phyloP scores from a whole-genome alignment of 345 rosid genomes.

The Trapa incisa region DNA sequence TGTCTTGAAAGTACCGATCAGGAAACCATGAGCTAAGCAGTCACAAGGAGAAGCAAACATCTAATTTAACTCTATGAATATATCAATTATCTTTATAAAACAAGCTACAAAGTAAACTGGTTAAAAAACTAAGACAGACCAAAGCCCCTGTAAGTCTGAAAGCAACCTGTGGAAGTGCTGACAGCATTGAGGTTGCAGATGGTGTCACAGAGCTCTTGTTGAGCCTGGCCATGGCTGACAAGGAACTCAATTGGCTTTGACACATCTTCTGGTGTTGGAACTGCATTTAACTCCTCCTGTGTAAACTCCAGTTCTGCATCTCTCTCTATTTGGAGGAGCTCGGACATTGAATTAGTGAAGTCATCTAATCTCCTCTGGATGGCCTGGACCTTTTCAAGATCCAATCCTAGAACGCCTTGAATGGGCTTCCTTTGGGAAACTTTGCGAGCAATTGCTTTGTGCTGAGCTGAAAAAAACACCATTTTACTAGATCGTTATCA shows the following conservation, averaged over 20 bases:
- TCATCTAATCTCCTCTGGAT: slow-evolving; percentile 72
- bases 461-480: slow-evolving; percentile 54
- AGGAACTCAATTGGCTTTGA: slow-evolving; percentile 81
- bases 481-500: neutral
- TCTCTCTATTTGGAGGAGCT: slow-evolving; percentile 74
- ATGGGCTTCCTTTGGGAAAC: slow-evolving; percentile 44
- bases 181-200: slow-evolving; percentile 82
- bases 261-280: slow-evolving; percentile 64
- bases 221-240: slow-evolving; percentile 88
- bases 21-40: neutral
- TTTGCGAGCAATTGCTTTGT: slow-evolving; percentile 70
- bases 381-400: slow-evolving; percentile 54
- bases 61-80: neutral
- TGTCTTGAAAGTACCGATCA: slow-evolving; percentile 17
- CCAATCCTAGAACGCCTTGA: slow-evolving; percentile 79
- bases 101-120: neutral
- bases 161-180: slow-evolving; percentile 70
- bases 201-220: slow-evolving; percentile 93
- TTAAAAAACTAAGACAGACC: neutral
- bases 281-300: slow-evolving; percentile 83
- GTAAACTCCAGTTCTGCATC: slow-evolving; percentile 91
- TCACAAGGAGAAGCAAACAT: neutral
- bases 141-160: neutral
- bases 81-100: neutral
- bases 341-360: slow-evolving; percentile 58